These are phyloP conservation scores for Kandelia obovata DNA, from an alignment of 345 rosid genomes.

Conservation along the genomic window DNA sequence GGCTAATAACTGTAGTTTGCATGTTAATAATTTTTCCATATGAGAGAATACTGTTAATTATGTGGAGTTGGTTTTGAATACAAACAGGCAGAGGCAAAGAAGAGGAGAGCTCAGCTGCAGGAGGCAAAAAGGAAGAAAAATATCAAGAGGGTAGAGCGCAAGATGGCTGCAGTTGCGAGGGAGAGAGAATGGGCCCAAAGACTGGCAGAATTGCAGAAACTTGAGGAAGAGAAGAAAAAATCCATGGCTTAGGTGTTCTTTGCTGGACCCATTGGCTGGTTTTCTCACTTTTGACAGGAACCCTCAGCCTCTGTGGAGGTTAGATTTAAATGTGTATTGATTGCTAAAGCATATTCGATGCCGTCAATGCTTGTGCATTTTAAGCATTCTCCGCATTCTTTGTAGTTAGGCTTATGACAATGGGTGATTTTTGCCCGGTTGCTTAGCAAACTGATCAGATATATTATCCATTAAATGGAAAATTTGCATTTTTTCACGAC, in stretches of 20 bases:
- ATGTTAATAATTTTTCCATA: neutral
- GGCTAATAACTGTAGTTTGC: neutral
- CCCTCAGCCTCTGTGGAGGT: no score
- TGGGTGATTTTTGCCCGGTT: no score
- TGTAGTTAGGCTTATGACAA: no score
- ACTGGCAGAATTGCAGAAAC: conserved; percentile 62
- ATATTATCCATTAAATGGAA: no score
- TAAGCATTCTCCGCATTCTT: no score
- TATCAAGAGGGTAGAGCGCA: conserved; percentile 47
- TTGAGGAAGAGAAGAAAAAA: conserved; percentile 76
- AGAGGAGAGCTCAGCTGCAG: conserved; percentile 74
- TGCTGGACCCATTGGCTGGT: neutral
- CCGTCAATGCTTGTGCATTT: no score
- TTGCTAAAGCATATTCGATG: no score
- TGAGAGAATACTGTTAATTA: conserved; percentile 1
- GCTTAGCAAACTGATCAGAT: no score
- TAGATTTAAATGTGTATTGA: no score
- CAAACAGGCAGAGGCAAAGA: conserved; percentile 85
- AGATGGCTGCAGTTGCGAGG: conserved; percentile 90
- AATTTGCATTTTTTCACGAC: no score
- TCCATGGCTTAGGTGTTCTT: conserved; percentile 20
- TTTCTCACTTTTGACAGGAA: no score
- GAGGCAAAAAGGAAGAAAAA: conserved; percentile 79
- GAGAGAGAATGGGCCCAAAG: conserved; percentile 86
- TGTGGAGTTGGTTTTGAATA: conserved; percentile 12